Base-by-base conservation (phyloP, 2,329 filamentous ascomycete species). In the Colletotrichum higginsianum region DNA sequence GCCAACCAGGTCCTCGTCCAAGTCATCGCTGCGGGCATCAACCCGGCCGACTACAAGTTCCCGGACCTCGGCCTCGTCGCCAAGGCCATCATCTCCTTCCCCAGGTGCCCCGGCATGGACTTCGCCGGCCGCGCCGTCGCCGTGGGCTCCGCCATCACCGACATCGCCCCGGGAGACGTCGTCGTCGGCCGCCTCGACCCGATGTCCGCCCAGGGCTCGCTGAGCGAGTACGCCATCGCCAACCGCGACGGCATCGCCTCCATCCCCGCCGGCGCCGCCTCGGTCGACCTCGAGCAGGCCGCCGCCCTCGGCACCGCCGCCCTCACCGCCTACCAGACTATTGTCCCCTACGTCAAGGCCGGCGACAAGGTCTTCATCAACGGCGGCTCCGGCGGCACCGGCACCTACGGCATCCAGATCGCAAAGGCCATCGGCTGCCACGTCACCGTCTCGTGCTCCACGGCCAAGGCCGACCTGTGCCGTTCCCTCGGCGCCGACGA, bases 361-460 rank as follows among this genome's bases (percentile, higher is more conserved):
- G 89, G 89, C n/a, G 84, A 88, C 63, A 87, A 84, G 75, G 83
- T 93, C 15, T 90, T 93, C 71, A 87, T 93, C 77, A 92, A 92
- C 71, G 90, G 90, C 7, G 90, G 90, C 0, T 89, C 87, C 0
- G 91, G 91, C 2, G 91, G 91, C 1, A 86, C 86, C 1, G 91
- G 91, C 1, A 84, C 86, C 0, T 91, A 86, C 71, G 87, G 84
- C 0, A 89, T 93, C 57, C 91, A 93, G 76, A 86, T 93, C 30
- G 91, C 89, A 9, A 93, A 93, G 76, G 80, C 83, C 0, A 75
- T 90, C 4, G 91, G 90, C 0, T 91, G 88, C 66, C 83, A 87
- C 66, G 91, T 93, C 18, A 90, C 88, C 0, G 85, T 85, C 0
- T 86, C 87, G 1, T 93, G 91, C 76, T 92, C 90, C 18, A 86